These are phyloP conservation scores for Penicillium turbatum DNA, from an alignment of 495 filamentous ascomycete species.

Conservation along the genomic window DNA sequence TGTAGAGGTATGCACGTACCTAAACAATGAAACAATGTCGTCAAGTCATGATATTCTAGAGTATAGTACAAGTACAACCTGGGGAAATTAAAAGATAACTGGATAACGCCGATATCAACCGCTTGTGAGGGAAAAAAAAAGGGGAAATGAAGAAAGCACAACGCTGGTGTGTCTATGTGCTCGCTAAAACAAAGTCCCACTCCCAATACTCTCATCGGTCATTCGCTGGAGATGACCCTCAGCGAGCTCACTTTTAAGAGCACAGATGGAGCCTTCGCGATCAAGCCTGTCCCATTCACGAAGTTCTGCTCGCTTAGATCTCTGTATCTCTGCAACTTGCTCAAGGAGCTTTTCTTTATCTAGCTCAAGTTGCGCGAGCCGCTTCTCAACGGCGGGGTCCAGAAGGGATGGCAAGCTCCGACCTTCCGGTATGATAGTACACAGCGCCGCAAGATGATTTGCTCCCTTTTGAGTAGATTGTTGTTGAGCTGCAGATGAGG, in stretches of 20 bases:
- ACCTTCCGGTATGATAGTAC: conserved; percentile 51
- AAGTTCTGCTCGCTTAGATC: conserved; percentile 44
- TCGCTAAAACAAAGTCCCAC: conserved; percentile 40
- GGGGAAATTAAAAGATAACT: background rate
- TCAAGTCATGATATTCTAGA: background rate
- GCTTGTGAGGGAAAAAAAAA: background rate
- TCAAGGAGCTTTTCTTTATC: conserved; percentile 54
- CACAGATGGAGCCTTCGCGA: conserved; percentile 55
- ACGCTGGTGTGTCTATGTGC: background rate
- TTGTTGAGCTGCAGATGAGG: conserved; percentile 45
- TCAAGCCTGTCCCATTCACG: conserved; percentile 59
- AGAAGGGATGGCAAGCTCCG: conserved; percentile 33
- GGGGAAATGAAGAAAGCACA: too few species aligned
- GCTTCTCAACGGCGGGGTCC: conserved; percentile 42
- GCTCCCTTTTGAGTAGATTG: conserved; percentile 45
- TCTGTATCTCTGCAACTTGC: conserved; percentile 52
- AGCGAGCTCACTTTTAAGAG: conserved; percentile 57
- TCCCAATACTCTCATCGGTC: conserved; percentile 48
- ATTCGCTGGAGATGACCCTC: conserved; percentile 57
- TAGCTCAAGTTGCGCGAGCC: conserved; percentile 48
- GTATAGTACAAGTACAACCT: too few species aligned
- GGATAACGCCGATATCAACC: background rate
- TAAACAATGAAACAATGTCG: background rate
- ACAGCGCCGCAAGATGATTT: conserved; percentile 49
- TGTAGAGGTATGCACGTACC: background rate